Percentiles rank a stretch among this genome's conserved stretches.
Conservation (phyloP, 208 protist genomes). For the Acanthamoeba culbertsoni region DNA sequence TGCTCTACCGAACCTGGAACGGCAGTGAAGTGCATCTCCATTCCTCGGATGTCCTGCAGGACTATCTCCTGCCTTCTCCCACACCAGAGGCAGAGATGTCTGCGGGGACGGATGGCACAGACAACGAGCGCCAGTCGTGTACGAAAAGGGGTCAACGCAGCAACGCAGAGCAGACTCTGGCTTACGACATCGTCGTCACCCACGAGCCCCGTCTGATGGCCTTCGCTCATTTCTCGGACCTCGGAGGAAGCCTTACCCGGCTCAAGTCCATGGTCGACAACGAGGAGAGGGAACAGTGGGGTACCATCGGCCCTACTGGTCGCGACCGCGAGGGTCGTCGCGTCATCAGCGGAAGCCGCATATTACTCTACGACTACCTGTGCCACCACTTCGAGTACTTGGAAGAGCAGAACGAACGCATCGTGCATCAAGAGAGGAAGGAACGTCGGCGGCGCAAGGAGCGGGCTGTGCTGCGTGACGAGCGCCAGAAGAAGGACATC, state of each 20-base stretch:
- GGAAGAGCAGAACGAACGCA: background rate
- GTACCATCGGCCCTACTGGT: no score
- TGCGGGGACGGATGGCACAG: background rate
- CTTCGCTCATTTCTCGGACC: slow-evolving; percentile 33
- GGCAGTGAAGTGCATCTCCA: background rate
- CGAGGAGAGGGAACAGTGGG: slow-evolving; percentile 5
- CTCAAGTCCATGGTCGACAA: slow-evolving; percentile 1
- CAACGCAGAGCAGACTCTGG: background rate
- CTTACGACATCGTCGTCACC: background rate
- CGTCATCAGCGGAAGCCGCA: no score
- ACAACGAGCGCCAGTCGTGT: background rate
- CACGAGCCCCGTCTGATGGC: background rate
- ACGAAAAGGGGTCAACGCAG: background rate
- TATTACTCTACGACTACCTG: slow-evolving; percentile 46
- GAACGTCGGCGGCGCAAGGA: background rate
- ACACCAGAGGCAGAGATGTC: background rate
- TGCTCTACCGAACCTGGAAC: background rate
- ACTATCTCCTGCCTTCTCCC: background rate
- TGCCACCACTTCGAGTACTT: slow-evolving; percentile 58
- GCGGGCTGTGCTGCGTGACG: background rate
- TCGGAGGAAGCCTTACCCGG: background rate
- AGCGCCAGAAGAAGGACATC: slow-evolving; percentile 4
- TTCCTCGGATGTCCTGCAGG: background rate
- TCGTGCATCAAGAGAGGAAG: background rate
- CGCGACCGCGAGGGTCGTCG: background rate